Conservation (phyloP, 331 rosid genomes). For the Arachis monticola region DNA sequence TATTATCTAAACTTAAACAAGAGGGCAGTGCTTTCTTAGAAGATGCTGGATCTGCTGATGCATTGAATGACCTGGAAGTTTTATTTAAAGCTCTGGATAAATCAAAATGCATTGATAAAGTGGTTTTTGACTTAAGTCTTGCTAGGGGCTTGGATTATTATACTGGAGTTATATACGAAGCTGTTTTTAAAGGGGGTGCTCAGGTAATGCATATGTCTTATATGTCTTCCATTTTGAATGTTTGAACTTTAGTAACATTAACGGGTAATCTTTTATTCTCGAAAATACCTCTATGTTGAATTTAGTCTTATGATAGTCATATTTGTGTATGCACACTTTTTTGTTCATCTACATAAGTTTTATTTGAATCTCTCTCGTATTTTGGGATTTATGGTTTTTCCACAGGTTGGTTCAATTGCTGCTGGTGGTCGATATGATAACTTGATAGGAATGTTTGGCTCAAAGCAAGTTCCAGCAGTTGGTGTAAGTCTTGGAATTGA, state of each 20-base stretch:
- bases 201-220: constrained; percentile 59
- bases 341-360: background rate
- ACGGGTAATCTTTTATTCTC: constrained; percentile 17
- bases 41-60: too few species aligned
- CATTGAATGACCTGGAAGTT: too few species aligned
- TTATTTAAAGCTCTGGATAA: too few species aligned
- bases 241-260: background rate
- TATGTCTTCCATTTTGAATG: constrained; percentile 7
- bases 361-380: constrained; percentile 4
- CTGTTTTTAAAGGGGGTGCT: constrained; percentile 81
- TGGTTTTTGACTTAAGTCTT: too few species aligned
- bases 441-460: constrained; percentile 88
- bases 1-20: too few species aligned
- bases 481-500: constrained; percentile 96
- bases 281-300: background rate
- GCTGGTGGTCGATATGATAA: constrained; percentile 94
- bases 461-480: constrained; percentile 80
- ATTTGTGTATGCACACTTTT: constrained; percentile 4
- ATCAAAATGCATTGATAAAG: too few species aligned
- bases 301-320: constrained; percentile 22
- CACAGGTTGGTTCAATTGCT: constrained; percentile 92
- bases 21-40: too few species aligned
- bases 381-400: constrained; percentile 16
- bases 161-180: constrained; percentile 16
- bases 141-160: too few species aligned